phyloP scores from a whole-genome alignment of 2,329 filamentous ascomycete species.

The Metarhizium album region DNA sequence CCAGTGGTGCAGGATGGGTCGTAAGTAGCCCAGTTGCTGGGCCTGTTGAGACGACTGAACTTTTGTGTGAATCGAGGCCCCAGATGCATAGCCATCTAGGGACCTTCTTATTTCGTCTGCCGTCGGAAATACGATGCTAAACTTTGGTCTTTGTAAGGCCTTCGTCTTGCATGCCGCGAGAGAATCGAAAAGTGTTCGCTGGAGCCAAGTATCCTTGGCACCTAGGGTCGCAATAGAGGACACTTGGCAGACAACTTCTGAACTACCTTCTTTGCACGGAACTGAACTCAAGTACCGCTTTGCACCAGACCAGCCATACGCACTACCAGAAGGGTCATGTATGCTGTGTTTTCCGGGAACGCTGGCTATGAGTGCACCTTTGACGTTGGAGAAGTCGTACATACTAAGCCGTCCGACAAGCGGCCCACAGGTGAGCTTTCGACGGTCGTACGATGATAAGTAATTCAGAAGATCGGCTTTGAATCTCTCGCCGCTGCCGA shows the following conservation, averaged over 20 bases:
- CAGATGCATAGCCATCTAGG: conserved; percentile 67
- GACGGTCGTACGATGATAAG: conserved; percentile 55
- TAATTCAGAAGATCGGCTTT: conserved; percentile 68
- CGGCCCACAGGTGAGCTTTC: conserved; percentile 37
- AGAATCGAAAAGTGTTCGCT: conserved; percentile 47
- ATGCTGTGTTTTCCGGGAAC: conserved; percentile 57
- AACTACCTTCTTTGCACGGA: conserved; percentile 28
- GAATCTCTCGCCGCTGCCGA: conserved; percentile 58
- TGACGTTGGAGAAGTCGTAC: conserved; percentile 61
- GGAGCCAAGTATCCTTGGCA: conserved; percentile 59
- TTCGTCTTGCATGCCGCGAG: conserved; percentile 24
- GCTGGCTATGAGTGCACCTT: conserved; percentile 65
- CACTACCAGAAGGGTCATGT: conserved; percentile 35
- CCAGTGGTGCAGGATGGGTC: conserved; percentile 66
- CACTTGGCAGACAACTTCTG: conserved; percentile 52
- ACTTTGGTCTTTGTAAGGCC: conserved; percentile 30
- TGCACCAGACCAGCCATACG: conserved; percentile 70
- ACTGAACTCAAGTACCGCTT: conserved; percentile 47
- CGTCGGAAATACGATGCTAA: conserved; percentile 73
- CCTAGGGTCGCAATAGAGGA: conserved; percentile 79
- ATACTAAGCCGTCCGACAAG: conserved; percentile 46
- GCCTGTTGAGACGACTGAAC: conserved; percentile 57
- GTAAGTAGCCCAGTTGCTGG: conserved; percentile 64
- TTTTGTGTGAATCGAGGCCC: conserved; percentile 74
- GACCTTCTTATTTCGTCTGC: conserved; percentile 65